Base-by-base conservation (phyloP, 1,284 basidiomycete species). In the Cerioporus squamosus region DNA sequence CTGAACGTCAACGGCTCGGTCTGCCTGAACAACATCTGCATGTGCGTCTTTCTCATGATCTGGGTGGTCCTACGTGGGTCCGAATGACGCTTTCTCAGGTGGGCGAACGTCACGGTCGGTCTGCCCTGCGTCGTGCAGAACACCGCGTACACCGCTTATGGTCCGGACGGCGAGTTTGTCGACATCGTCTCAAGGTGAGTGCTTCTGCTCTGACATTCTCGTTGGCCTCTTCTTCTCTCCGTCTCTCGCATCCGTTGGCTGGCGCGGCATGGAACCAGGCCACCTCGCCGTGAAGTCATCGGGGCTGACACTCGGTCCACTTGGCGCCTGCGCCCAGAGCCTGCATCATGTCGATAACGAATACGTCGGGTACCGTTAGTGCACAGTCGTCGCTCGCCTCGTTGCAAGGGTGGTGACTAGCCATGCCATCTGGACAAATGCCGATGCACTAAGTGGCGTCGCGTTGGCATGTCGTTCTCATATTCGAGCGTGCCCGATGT, bases 1-100 rank as follows among this genome's bases (percentile, higher is more conserved):
- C 80, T 86, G 38, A 95, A 95, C 73, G 76, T 85, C 63, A 91
- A 94, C 69, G 93, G 93, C 24, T 86, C 91, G 2, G 81, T 94
- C 29, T 95, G 93, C 70, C 80, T 96, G 53, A 90, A 92, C 70
- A 88, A 87, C 67, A 72, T 81, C 5, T 94, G 92, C 87, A 85
- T 88, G 90, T 93, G 70, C 52, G 90, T 79, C n/a, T 24, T 15
- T 44, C 20, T 20, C 44, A 46, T 20, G 50, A 24, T 40, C 26
- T 29, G 20, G 49, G 22, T 53, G 51, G 31, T 18, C 57, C 24
- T 5, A 3, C 24, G 18, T 8, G 44, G 47, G 26, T 43, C 39
- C 31, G 55, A 33, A 49, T 36, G 24, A 36, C 39, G 39, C 45
- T 45, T 23, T 26, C 51, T 15, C 64, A 92, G 90, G 81, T 93